Base-by-base conservation (phyloP, 176 grass and related monocot species). In the Oryza officinalis region DNA sequence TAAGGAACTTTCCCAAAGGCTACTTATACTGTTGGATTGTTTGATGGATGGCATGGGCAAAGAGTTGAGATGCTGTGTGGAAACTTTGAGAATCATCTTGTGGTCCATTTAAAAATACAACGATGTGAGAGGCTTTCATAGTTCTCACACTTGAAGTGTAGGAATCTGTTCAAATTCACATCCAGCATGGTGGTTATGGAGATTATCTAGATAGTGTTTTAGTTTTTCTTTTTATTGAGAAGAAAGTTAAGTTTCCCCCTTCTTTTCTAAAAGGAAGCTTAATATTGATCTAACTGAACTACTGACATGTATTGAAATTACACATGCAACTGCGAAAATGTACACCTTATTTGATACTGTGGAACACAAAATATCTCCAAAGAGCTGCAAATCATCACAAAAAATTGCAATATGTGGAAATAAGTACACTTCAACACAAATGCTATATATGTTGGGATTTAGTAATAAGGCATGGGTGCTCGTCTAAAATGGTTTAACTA, bases 91-190 rank as follows among this genome's bases (percentile, higher is more conserved):
- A 57, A 72, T 77, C 74, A 47, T 81, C 26, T 71, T 66, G 65
- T 85, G 52, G 54, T 77, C 44, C 37, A 14, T 71, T 57, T 43
- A 82, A 86, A 86, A 52, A 44, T 72, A 67, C 41, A 78, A 64
- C 31, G 61, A 46, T 43, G 13, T 35, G 8, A 41, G 67, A 66
- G 65, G 17, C 77, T 31, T 70, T 77, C 66, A 18, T 76, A 11
- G 6, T 61, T 61, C 18, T 54, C 18, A 76, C 49, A 85, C 23
- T 66, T 12, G 12, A 81, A 81, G 49, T 71, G 49, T 31, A 68
- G 32, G 13, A 81, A 70, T 38, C 37, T 71, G 50, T 35, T 65
- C 52, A 65, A 38, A 38, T 30, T 72, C 27, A 74, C 13, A 49
- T 45, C 35, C 3, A 35, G 4, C 54, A 27, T 41, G 63, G 50